phyloP scores from a whole-genome alignment of 345 rosid species.

The Arabidopsis thaliana region DNA sequence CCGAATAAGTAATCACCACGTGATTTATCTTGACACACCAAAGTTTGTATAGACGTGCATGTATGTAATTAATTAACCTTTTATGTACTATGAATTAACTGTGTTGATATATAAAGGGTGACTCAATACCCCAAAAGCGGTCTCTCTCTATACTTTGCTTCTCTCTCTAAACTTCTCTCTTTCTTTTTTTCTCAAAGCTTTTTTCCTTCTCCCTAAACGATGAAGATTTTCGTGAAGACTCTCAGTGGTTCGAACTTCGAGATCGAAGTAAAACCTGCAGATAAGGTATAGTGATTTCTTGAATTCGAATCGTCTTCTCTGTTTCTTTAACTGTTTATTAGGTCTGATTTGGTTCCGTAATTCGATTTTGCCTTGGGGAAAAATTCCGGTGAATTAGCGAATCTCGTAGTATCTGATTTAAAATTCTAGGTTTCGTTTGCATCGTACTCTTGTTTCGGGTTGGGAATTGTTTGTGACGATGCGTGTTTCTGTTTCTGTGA shows the following conservation, averaged over 20 bases:
- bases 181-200: neutral
- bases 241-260: slow-evolving; percentile 77
- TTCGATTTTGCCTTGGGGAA: neutral
- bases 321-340: slow-evolving; percentile 16
- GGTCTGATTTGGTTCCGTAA: slow-evolving; percentile 36
- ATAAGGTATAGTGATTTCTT: slow-evolving; percentile 48
- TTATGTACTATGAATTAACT: slow-evolving; percentile 5
- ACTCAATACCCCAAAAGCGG: slow-evolving; percentile 34
- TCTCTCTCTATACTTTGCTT: slow-evolving; percentile 41
- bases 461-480: slow-evolving; percentile 10
- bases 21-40: neutral
- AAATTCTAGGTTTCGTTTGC: slow-evolving; percentile 29
- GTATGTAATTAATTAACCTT: neutral
- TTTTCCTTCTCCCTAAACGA: slow-evolving; percentile 40
- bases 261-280: slow-evolving; percentile 68
- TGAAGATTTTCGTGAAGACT: slow-evolving; percentile 79
- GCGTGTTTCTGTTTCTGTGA: neutral
- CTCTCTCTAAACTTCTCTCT: slow-evolving; percentile 43
- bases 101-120: slow-evolving; percentile 32
- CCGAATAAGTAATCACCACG: neutral
- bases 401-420: slow-evolving; percentile 33
- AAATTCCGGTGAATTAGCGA: slow-evolving; percentile 9
- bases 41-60: neutral
- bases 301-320: slow-evolving; percentile 6
- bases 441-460: neutral